These are phyloP conservation scores for Amphichorda felina DNA, from an alignment of 2,329 filamentous ascomycete species.

Conservation along the genomic window DNA sequence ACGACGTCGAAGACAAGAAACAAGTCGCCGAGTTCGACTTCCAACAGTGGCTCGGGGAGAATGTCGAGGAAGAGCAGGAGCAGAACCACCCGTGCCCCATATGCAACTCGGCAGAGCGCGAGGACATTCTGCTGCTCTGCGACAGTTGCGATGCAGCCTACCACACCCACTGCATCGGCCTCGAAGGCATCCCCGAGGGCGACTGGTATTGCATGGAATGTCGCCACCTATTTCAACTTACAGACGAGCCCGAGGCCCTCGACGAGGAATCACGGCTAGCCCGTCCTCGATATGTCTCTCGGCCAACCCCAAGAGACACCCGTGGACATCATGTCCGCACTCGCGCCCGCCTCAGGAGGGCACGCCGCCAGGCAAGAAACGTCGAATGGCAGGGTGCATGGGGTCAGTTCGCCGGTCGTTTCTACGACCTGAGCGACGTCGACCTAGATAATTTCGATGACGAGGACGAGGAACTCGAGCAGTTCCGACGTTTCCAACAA, in stretches of 20 bases:
- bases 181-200: constrained; percentile 63
- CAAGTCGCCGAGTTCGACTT: constrained; percentile 85
- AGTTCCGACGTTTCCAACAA: constrained; percentile 40
- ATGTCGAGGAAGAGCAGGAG: constrained; percentile 57
- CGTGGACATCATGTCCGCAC: constrained; percentile 35
- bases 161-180: constrained; percentile 83
- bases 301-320: constrained; percentile 17
- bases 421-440: constrained; percentile 43
- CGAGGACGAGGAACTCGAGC: constrained; percentile 61
- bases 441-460: constrained; percentile 28
- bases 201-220: constrained; percentile 92
- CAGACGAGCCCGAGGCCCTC: constrained; percentile 14
- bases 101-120: constrained; percentile 69
- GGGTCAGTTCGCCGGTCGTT: constrained; percentile 48
- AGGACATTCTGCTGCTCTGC: constrained; percentile 79
- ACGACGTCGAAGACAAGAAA: constrained; percentile 66
- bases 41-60: constrained; percentile 59
- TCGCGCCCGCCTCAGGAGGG: constrained; percentile 42
- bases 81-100: constrained; percentile 65
- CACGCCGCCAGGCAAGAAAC: constrained; percentile 52
- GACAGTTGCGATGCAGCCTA: constrained; percentile 84
- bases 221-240: constrained; percentile 32
- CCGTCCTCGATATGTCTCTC: constrained; percentile 13
- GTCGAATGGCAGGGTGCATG: constrained; percentile 86
- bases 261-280: neutral